A percentile compares a stretch with the other conserved stretches of the same genome.
Evolutionary conservation across 768 basidiomycete genomes (phyloP).

Genomic region (Dendrothele bispora): DNA sequence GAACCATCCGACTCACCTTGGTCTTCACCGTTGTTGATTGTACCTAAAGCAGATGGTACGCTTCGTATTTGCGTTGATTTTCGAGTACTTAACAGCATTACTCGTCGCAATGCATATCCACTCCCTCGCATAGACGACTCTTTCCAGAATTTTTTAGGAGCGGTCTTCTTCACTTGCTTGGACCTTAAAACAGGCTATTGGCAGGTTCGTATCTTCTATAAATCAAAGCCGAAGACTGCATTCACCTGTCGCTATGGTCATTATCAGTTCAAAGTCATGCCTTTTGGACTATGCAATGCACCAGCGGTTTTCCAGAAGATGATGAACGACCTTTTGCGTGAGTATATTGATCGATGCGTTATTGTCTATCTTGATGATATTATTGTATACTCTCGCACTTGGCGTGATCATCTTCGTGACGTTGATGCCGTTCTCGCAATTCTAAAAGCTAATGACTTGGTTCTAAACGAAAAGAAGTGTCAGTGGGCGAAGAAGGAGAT

Average conservation of each 20-base stretch:
- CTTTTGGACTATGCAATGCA: slow-evolving; percentile 23
- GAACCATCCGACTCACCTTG: slow-evolving; percentile 5
- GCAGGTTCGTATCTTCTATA: slow-evolving; percentile 30
- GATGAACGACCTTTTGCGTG: slow-evolving; percentile 24
- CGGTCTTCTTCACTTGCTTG: slow-evolving; percentile 24
- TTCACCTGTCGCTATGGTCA: slow-evolving; percentile 34
- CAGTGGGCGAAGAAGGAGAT: slow-evolving; percentile 10
- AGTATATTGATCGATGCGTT: slow-evolving; percentile 23
- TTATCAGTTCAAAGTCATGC: slow-evolving; percentile 33
- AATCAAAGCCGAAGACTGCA: slow-evolving; percentile 33
- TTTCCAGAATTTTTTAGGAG: slow-evolving; percentile 14
- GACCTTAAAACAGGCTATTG: slow-evolving; percentile 35
- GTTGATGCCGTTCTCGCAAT: slow-evolving; percentile 14
- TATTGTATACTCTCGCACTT: slow-evolving; percentile 25
- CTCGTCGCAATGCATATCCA: slow-evolving; percentile 25
- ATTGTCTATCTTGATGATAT: slow-evolving; percentile 37
- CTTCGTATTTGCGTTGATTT: slow-evolving; percentile 12
- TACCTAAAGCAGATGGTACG: slow-evolving; percentile 1
- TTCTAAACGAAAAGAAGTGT: slow-evolving; percentile 27
- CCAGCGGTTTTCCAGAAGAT: slow-evolving; percentile 24
- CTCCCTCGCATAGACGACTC: slow-evolving; percentile 16
- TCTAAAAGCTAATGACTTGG: slow-evolving; percentile 17
- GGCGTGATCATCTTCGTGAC: slow-evolving; percentile 6
- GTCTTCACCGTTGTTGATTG: slow-evolving; percentile 8
- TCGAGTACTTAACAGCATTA: slow-evolving; percentile 18